phyloP scores from a whole-genome alignment of 257 asterid species.

The Solanum stenotomum region DNA sequence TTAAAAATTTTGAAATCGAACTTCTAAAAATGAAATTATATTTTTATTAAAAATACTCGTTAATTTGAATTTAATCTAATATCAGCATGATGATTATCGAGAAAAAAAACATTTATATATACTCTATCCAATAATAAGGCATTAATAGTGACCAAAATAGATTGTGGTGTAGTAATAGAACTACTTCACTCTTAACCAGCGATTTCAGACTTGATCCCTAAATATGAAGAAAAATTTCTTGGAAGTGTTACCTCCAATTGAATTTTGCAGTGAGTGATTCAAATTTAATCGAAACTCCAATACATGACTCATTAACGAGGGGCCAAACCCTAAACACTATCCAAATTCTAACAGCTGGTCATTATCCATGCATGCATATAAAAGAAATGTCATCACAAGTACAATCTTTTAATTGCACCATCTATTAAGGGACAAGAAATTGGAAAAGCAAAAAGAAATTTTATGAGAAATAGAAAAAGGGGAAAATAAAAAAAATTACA shows the following conservation, averaged over 20 bases:
- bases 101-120: not conserved
- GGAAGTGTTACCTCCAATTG: not conserved
- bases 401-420: not conserved
- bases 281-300: not conserved
- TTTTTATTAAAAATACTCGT: not conserved
- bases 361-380: not conserved
- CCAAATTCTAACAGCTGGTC: not conserved
- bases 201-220: not conserved
- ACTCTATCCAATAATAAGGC: not conserved
- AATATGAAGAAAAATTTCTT: too few relatives aligned
- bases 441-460: not conserved
- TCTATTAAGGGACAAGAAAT: not conserved
- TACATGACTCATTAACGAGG: not conserved
- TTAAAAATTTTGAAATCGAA: rapidly evolving
- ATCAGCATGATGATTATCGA: not conserved
- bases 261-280: rapidly evolving
- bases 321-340: not conserved
- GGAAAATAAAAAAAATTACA: not conserved
- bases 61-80: too few relatives aligned
- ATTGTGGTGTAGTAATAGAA: not conserved
- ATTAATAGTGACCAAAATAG: not conserved
- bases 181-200: not conserved
- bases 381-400: not conserved
- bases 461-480: not conserved
- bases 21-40: too few relatives aligned